Evolutionary conservation across 495 filamentous ascomycete species (phyloP), one percentile per base, ranked within the genome.

Genomic region (Aspergillus wentii): DNA sequence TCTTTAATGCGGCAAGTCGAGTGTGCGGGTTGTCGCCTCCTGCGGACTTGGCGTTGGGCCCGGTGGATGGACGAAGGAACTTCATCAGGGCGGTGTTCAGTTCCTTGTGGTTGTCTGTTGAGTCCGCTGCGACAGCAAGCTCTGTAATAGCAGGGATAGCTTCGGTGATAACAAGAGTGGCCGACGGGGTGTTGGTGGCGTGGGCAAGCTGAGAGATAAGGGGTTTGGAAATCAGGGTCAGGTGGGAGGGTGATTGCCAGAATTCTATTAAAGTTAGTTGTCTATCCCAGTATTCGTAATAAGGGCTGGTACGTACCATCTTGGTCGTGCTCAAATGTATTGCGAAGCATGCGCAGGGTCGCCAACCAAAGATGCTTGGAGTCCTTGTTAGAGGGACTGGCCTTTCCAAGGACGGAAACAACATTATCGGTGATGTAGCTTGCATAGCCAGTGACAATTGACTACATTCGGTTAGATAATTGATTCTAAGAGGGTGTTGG

Each of bases 181-280:
- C 51, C 7, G 57, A 65, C 11, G 57, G 41, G 4, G 60, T 20
- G 32, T 45, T 65, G 3, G 75, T 67, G 16, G 76, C 75, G 34
- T 79, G 70, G 10, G 69, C 52, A 36, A 96, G 77, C 38, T 89
- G 85, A 16, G 72, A 59, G 21, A 85, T 66, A 14, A 98, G 71
- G 9, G 83, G 74, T 2, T 73, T 66, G 8, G 80, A 74, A 11
- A 97, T 76, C 17, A 72, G 72, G 41, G 64, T 68, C 52, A 94
- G 94, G 56, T 94, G 88, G 3, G 83, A 72, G 7, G 92, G 91
- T 3, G 85, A 78, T 74, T 94, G 88, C 88, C 88, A 97, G 87
- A 69, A 90, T 80, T 72, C 71, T 74, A 38, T 14, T 23, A 0
- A 53, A 41, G 46, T 40, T 17, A 17, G 29, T 17, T 33, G 4